Evolutionary conservation across 768 basidiomycete genomes (phyloP).

Genomic region (Trametes cubensis): DNA sequence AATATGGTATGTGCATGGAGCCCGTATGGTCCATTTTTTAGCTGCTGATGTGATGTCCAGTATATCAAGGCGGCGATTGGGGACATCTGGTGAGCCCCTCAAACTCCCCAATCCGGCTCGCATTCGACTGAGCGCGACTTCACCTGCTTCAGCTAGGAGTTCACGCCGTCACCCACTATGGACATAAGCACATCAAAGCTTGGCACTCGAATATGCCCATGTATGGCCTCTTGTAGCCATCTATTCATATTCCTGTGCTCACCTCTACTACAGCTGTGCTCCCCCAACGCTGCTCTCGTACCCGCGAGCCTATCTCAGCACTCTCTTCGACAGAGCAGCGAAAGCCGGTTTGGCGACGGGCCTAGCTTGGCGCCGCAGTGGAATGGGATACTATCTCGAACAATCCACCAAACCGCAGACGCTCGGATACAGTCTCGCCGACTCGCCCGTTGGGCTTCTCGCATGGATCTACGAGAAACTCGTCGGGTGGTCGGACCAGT

Average conservation of each 20-base stretch:
- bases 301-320: constrained; percentile 35
- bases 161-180: constrained; percentile 39
- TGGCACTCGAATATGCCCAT: constrained; percentile 53
- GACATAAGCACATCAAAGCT: constrained; percentile 48
- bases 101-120: background rate
- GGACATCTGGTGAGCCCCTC: constrained; percentile 38
- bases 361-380: constrained; percentile 27
- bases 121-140: background rate
- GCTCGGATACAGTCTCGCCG: constrained; percentile 52
- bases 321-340: constrained; percentile 35
- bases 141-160: constrained; percentile 37
- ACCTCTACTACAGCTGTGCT: constrained; percentile 22
- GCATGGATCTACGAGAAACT: constrained; percentile 44
- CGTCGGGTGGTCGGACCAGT: constrained; percentile 43
- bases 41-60: constrained; percentile 29
- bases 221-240: no score
- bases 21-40: constrained; percentile 12
- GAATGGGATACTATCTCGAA: constrained; percentile 35
- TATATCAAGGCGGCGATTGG: constrained; percentile 55
- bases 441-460: constrained; percentile 55
- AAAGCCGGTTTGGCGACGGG: constrained; percentile 28
- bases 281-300: constrained; percentile 30
- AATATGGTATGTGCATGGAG: constrained; percentile 28
- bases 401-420: constrained; percentile 41
- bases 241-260: no score